A percentile compares a stretch with the other conserved stretches of the same genome.
Evolutionary conservation across 768 basidiomycete species (phyloP).

Genomic region (Macrolepiota albuminosa): DNA sequence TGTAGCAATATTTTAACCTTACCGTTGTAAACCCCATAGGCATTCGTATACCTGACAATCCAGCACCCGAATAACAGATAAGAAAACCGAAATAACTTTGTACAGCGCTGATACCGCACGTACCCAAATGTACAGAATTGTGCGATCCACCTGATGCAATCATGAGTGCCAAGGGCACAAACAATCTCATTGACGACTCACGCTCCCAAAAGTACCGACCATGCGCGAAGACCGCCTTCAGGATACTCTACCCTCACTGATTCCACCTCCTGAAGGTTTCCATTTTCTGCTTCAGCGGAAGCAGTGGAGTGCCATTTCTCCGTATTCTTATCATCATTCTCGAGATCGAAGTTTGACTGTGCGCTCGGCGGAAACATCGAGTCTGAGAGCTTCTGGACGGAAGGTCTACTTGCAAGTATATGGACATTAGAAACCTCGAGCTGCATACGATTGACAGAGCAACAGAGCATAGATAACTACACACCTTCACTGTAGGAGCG

Average conservation of each 20-base stretch:
- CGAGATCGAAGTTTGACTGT: not conserved
- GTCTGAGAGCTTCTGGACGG: not conserved
- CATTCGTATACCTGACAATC: constrained; percentile 18
- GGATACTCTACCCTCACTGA: constrained; percentile 11
- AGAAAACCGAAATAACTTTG: not conserved
- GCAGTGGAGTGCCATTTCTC: not conserved
- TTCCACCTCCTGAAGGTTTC: not conserved
- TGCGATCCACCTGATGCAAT: constrained; percentile 14
- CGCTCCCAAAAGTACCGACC: constrained; percentile 22
- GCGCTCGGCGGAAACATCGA: not conserved
- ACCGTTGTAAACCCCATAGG: constrained; percentile 22
- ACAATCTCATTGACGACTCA: constrained; percentile 8
- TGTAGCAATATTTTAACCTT: not conserved
- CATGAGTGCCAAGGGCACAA: not conserved
- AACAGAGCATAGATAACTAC: not conserved
- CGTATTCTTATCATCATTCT: not conserved
- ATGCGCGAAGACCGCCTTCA: constrained; percentile 21
- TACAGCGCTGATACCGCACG: not conserved
- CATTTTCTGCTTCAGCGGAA: not conserved
- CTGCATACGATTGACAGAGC: not conserved
- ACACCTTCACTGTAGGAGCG: not conserved
- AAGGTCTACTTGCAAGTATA: not conserved
- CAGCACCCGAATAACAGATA: not conserved
- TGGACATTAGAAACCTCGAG: not conserved
- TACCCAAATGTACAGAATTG: constrained; percentile 25